Evolutionary conservation across 148 eudicot species (phyloP), one percentile per base, ranked within the genome.

Genomic region (Diospyros kaki): DNA sequence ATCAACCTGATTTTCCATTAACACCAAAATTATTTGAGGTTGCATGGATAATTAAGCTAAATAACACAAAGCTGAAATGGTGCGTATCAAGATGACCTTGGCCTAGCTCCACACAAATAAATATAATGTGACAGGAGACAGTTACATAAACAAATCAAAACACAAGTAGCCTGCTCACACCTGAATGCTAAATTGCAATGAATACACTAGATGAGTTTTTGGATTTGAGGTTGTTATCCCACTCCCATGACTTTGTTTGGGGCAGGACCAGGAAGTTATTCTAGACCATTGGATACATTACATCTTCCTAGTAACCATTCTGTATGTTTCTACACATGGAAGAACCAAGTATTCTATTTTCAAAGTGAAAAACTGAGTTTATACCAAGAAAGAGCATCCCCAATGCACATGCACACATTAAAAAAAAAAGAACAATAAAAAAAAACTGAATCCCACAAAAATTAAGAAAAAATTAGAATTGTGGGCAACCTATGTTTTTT

Each of bases 21-120:
- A n/a, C n/a, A 11, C 59, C 14, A 52, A 69, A 53, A 68, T 9
- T 28, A 10, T 58, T 68, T 68, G 58, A 51, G 43, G 58, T 68
- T 68, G 0, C 18, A 12, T 18, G 18, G 63, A 18, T 6, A n/a
- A 38, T 38, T n/a, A 38, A 53, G 14, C 11, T 9, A 53, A 40
- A 69, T 17, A 54, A 52, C 13, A 39, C 55, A 12, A 39, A 67
- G 70, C 54, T 67, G 18, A 50, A 9, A 45, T 38, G n/a, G 45
- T 12, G 56, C 48, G 71, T 48, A 18, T 18, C n/a, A 9, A 15
- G 43, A 39, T 4, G 71, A 50, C 58, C 17, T 68, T 50, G 71
- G 55, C 71, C 52, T 48, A 18, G 58, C 6, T 48, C 55, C n/a
- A 67, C 52, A 17, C 18, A 54, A 46, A 2, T 67, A 46, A 43